Evolutionary conservation across 2,329 filamentous ascomycete species (phyloP), one percentile per base, ranked within the genome.

Genomic region (Calycina herbarum): DNA sequence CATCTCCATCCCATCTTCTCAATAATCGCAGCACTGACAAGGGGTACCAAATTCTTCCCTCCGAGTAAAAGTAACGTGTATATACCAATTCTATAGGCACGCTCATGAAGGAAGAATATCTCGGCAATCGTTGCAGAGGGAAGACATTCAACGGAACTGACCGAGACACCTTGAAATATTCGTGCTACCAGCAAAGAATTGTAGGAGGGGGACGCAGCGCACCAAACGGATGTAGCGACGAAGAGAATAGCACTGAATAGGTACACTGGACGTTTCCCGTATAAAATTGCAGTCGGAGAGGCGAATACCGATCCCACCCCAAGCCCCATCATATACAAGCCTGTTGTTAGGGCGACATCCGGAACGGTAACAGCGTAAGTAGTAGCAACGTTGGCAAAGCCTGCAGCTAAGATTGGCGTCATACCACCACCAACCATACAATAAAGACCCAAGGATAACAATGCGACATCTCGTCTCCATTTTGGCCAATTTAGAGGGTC

Each of bases 51-150:
- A 72, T 97, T 98, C 82, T 97, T 97, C 60, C 94, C 93, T 15
- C 94, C 92, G 0, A 98, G 84, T 13, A 98, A 83, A 5, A 98
- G 81, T 24, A 98, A 79, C 0, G 94, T 97, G 75, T 98, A 98
- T 29, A 98, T 93, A 10, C 95, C 95, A 57, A 98, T 87, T 4
- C 94, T 89, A 76, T 94, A 98, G 0, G 94, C 94, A 67, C 94
- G 85, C 79, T 98, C 94, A 73, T 98, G 94, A 24, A 98, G 82
- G 75, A 97, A 97, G 81, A 94, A 98, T 67, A 98, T 97, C 77
- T 98, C 94, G 3, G 94, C 93, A 73, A 98, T 94, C 0, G 93
- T 97, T 17, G 94, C 94, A 4, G 93, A 96, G 0, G 94, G 94
- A 35, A 98, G 83, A 74, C 93, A 96, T 77, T 98, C 94, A 8